Base-by-base conservation (phyloP, 2,329 filamentous ascomycete genomes). In the Periconia sp. region DNA sequence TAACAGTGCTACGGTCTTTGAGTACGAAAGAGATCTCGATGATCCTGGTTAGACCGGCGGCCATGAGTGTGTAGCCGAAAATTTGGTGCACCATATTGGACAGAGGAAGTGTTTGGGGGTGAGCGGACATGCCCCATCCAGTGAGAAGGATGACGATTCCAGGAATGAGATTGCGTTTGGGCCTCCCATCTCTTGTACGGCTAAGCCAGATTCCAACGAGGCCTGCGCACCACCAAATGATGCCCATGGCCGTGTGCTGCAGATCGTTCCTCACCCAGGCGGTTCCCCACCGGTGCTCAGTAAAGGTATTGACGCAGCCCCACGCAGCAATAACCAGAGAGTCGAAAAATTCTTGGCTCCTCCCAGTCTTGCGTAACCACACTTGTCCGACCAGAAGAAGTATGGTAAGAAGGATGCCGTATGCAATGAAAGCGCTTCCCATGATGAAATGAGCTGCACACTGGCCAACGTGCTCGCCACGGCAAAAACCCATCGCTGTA, bases 211-310 rank as follows among this genome's bases (percentile, higher is more conserved):
- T 83, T 41, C 94, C 94, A 11, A 93, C 83, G 30, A 99, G 78
- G 20, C 94, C 94, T 8, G 94, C 93, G 65, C 87, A 90, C 93
- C 93, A 99, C 94, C 94, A 99, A 48, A 99, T 86, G 57, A 99
- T 85, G n/a, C 94, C 94, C 93, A 99, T 97, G n/a, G 90, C 91
- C 0, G 94, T 99, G 74, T 99, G 94, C 74, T 99, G 93, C 77
- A 96, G 85, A 73, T 99, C 94, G 69, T 97, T 97, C 74, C 85
- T 86, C 49, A 89, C 91, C 94, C 94, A 99, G 0, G 85, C 82
- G 1, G 81, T 81, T 50, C 94, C 94, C 94, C 94, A 99, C 49
- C 89, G 85, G 71, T 99, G 94, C 75, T 97, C 94, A 17, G 94
- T 99, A 64, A 99, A 97, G 9, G 94, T 97, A 75, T 97, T 99